Evolutionary conservation across 352 stramenopile species (phyloP), one percentile per base, ranked within the genome.

Genomic region (Pythium chondricola): DNA sequence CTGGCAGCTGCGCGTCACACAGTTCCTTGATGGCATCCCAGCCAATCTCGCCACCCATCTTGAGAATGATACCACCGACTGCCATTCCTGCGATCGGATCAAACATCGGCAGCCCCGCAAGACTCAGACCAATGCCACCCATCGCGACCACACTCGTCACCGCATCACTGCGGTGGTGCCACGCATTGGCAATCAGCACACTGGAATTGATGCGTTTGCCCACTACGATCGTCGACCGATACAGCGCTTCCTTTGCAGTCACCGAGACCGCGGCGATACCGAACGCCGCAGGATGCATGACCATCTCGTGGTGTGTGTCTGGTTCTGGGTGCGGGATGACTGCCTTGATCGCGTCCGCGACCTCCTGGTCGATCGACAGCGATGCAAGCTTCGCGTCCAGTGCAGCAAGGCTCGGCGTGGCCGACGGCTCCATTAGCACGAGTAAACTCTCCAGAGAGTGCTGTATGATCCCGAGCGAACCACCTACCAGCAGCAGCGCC

Each of bases 141-240:
- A 83, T 73, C 2, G 83, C 84, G 6, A 93, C 74, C 8, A 93
- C 62, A 29, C 82, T 94, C 10, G 85, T 88, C 25, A 90, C 58
- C 1, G 85, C 81, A 48, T 95, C 85, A 27, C 79, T 92, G 24
- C 85, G 83, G 47, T 95, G 85, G 51, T 98, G 94, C 93, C 93
- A 98, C 16, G 95, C 95, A 68, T 98, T 98, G 7, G 95, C 93
- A 61, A 98, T 91, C 8, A 98, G 70, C 16, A 98, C 79, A 32
- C 64, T 88, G 40, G 85, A 97, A 70, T 98, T 94, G 26, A 97
- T 67, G 27, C 72, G 61, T 32, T 93, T 74, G 21, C 83, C 95
- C 4, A 98, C 85, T 16, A 50, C 60, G n/a, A 85, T 83, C 5
- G 94, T 98, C 16, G 85, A 84, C 13, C 92, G 87, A 65, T 87